These are phyloP conservation scores for Pyrenochaeta sp. DNA, from an alignment of 2,329 filamentous ascomycete species.

Conservation along the genomic window DNA sequence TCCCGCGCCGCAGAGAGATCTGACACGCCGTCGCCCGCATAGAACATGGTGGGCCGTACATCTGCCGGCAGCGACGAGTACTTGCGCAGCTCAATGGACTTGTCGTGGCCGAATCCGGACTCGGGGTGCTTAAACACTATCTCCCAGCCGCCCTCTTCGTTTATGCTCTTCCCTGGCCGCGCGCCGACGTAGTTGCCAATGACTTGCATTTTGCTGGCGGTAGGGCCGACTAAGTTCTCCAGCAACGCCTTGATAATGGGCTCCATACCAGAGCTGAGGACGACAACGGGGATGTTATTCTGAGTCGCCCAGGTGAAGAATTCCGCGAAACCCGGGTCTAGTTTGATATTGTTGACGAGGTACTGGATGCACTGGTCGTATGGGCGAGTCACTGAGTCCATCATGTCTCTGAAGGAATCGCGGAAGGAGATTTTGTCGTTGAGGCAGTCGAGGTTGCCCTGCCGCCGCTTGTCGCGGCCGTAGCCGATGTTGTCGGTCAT, in stretches of 20 bases:
- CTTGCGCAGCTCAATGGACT: constrained; percentile 87
- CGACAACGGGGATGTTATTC: constrained; percentile 89
- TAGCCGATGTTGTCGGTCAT: constrained; percentile 91
- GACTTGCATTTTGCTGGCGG: constrained; percentile 81
- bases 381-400: constrained; percentile 82
- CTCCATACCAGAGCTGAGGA: constrained; percentile 90
- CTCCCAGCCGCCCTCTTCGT: constrained; percentile 83
- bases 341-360: constrained; percentile 80
- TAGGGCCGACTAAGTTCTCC: constrained; percentile 79
- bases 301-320: constrained; percentile 84
- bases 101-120: constrained; percentile 94
- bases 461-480: constrained; percentile 72
- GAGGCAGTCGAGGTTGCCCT: constrained; percentile 80
- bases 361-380: constrained; percentile 82
- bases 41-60: constrained; percentile 83
- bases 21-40: constrained; percentile 69
- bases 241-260: constrained; percentile 88
- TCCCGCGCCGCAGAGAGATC: constrained; percentile 76
- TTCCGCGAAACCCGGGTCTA: constrained; percentile 86
- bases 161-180: constrained; percentile 76
- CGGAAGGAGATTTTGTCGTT: constrained; percentile 74
- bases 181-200: constrained; percentile 82
- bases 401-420: constrained; percentile 89
- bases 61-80: constrained; percentile 76
- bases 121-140: constrained; percentile 85